Evolutionary conservation across 164 flowering plant genomes (phyloP).

Genomic region (Tetracentron sinense): DNA sequence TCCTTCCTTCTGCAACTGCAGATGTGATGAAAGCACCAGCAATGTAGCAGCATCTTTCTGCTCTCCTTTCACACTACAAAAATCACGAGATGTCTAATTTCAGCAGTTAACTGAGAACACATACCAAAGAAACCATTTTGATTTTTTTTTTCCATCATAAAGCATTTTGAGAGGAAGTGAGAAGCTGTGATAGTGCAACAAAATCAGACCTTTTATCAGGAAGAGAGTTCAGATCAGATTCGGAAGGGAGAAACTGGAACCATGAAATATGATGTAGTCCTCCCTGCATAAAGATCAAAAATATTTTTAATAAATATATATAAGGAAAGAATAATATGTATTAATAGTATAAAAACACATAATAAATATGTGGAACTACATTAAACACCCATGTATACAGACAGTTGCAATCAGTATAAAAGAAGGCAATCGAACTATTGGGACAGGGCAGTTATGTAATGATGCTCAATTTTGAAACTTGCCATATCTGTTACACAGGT

Average conservation of each 20-base stretch:
- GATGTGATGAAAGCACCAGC: constrained; percentile 74
- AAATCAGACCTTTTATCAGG: constrained; percentile 63
- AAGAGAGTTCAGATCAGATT: constrained; percentile 51
- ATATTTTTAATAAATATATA: too few species aligned
- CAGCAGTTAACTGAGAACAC: constrained; percentile 1
- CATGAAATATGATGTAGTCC: constrained; percentile 90
- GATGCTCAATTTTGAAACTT: too few species aligned
- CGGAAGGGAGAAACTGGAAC: constrained; percentile 93
- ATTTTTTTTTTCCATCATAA: background rate
- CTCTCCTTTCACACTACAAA: constrained; percentile 51
- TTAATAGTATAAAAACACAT: too few species aligned
- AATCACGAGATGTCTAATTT: constrained; percentile 4
- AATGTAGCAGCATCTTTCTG: constrained; percentile 74
- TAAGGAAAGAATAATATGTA: too few species aligned
- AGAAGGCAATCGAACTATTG: too few species aligned
- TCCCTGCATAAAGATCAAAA: constrained; percentile 45
- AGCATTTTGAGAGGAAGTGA: background rate
- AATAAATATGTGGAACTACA: too few species aligned
- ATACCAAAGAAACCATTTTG: background rate
- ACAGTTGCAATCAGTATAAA: too few species aligned
- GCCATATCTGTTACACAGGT: too few species aligned
- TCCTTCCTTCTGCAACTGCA: constrained; percentile 86
- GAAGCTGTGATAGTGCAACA: background rate
- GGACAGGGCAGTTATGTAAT: too few species aligned
- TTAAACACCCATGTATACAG: too few species aligned